phyloP scores from a whole-genome alignment of 805 yeast genomes.

The Isabelozyma pseudorhagii region DNA sequence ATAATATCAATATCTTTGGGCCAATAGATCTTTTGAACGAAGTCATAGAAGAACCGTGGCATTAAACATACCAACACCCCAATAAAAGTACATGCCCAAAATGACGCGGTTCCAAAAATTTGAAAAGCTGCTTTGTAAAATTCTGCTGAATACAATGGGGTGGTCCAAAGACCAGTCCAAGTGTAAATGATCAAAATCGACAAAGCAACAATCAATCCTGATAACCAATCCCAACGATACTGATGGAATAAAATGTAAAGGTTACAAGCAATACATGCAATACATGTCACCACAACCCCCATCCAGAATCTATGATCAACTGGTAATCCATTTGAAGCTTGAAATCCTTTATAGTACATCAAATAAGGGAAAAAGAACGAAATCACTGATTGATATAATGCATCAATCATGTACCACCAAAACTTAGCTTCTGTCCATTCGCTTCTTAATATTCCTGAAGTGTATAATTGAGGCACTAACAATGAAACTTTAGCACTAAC shows the following conservation, averaged over 20 bases:
- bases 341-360: constrained; percentile 28
- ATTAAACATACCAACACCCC: constrained; percentile 64
- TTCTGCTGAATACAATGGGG: constrained; percentile 48
- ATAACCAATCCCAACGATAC: constrained; percentile 80
- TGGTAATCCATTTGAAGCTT: constrained; percentile 47
- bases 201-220: constrained; percentile 50
- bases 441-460: constrained; percentile 64
- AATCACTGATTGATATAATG: constrained; percentile 69
- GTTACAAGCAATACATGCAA: constrained; percentile 67
- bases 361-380: constrained; percentile 74
- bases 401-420: constrained; percentile 73
- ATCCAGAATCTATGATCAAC: constrained; percentile 72
- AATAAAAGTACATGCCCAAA: constrained; percentile 66
- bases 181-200: constrained; percentile 61
- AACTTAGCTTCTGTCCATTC: constrained; percentile 74
- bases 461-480: constrained; percentile 71
- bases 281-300: constrained; percentile 64
- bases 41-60: constrained; percentile 66
- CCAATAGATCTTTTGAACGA: constrained; percentile 45
- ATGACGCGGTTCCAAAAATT: constrained; percentile 56
- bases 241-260: constrained; percentile 63
- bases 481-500: constrained; percentile 67
- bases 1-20: constrained; percentile 74
- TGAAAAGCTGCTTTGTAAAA: constrained; percentile 66
- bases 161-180: constrained; percentile 83